A percentile compares a stretch with the other conserved stretches of the same genome.
Conservation (phyloP, 148 eudicot genomes). For the Nepenthes gracilis region DNA sequence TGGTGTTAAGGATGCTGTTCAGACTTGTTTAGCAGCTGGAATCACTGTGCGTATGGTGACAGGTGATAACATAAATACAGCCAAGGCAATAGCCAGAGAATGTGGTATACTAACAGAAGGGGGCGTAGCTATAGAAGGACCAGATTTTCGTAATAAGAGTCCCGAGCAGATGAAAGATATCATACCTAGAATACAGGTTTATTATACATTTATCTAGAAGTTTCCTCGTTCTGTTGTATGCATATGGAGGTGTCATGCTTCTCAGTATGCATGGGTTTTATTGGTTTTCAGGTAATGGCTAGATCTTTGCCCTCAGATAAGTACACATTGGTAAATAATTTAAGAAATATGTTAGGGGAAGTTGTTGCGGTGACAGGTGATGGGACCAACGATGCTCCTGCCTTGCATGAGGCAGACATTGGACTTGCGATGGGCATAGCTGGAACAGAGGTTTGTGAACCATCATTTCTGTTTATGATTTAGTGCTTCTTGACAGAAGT, state of each 20-base stretch:
- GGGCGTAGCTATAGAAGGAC: constrained; percentile 75
- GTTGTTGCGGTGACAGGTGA: constrained; percentile 47
- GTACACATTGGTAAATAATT: constrained; percentile 18
- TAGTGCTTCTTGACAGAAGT: too few species aligned
- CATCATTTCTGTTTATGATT: neutral
- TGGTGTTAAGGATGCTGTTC: constrained; percentile 72
- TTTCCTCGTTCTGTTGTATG: neutral
- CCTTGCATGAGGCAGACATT: constrained; percentile 34
- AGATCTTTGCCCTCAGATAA: constrained; percentile 42
- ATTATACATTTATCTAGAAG: neutral
- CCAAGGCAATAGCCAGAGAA: constrained; percentile 84
- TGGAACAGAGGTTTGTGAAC: constrained; percentile 37
- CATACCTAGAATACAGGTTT: constrained; percentile 66
- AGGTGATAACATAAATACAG: constrained; percentile 79
- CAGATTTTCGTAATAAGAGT: constrained; percentile 46
- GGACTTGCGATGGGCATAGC: constrained; percentile 50
- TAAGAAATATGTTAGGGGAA: constrained; percentile 23
- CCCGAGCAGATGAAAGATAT: constrained; percentile 48
- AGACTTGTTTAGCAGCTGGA: constrained; percentile 73
- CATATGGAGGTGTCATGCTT: neutral
- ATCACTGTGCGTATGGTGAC: constrained; percentile 77
- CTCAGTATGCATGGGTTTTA: neutral
- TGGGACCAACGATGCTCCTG: constrained; percentile 49
- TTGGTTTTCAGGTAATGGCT: constrained; percentile 29
- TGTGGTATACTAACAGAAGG: constrained; percentile 69